These are phyloP conservation scores for Mycena latifolia DNA, from an alignment of 768 basidiomycete species.

Conservation along the genomic window DNA sequence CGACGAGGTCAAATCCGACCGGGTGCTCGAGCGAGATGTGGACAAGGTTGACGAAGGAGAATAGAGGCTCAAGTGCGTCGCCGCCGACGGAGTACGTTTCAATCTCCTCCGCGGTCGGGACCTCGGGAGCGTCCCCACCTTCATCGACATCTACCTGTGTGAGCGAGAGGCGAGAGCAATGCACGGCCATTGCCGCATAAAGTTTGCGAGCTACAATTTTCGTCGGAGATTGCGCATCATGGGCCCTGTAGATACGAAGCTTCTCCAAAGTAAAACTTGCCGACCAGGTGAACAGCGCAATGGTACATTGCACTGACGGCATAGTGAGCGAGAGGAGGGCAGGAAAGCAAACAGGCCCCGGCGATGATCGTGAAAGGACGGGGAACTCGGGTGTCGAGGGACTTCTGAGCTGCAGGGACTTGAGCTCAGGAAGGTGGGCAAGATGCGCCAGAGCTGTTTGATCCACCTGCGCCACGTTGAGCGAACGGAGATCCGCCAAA, in stretches of 20 bases:
- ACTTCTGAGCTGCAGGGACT: neutral
- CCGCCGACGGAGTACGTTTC: neutral
- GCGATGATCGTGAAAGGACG: neutral
- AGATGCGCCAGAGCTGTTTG: neutral
- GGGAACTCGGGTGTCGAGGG: neutral
- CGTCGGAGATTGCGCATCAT: neutral
- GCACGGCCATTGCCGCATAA: neutral
- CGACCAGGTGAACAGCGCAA: neutral
- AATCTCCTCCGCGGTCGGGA: neutral
- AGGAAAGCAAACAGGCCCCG: neutral
- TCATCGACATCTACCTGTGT: neutral
- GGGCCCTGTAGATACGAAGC: neutral
- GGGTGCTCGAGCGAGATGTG: neutral
- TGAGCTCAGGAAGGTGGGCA: neutral
- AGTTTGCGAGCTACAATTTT: neutral
- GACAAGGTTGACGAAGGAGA: conserved; percentile 1
- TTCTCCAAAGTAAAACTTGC: neutral
- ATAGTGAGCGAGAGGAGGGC: neutral
- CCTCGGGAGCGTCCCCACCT: too few species aligned
- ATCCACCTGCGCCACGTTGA: neutral
- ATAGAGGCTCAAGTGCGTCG: neutral
- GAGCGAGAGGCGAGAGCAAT: neutral
- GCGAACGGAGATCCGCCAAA: neutral
- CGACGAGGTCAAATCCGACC: conserved; percentile 10
- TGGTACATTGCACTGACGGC: neutral